Conservation (phyloP, 441 rosid genomes). For the Gossypium davidsonii region DNA sequence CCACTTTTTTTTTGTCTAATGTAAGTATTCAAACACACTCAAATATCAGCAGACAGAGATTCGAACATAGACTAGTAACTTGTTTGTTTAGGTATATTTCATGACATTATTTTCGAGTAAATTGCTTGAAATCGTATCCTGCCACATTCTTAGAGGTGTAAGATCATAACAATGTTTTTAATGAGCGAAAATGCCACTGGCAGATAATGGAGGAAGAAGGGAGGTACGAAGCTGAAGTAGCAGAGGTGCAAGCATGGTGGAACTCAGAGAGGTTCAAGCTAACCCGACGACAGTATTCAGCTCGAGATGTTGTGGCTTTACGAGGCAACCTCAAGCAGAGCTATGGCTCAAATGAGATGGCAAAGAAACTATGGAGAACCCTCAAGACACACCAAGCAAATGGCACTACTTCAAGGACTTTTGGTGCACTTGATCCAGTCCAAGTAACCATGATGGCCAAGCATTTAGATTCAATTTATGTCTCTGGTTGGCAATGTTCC, state of each 20-base stretch:
- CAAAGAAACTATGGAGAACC: slow-evolving; percentile 81
- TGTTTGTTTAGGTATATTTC: too few species aligned
- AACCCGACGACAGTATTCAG: slow-evolving; percentile 65
- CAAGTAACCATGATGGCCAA: slow-evolving; percentile 94
- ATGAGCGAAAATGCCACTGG: neutral
- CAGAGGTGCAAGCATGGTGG: slow-evolving; percentile 94
- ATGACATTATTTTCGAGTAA: too few species aligned
- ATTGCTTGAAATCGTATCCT: neutral
- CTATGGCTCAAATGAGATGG: slow-evolving; percentile 79
- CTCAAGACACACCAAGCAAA: slow-evolving; percentile 80
- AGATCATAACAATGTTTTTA: neutral
- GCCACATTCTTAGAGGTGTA: neutral
- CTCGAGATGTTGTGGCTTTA: slow-evolving; percentile 77
- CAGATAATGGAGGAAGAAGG: slow-evolving; percentile 88
- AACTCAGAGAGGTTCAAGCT: slow-evolving; percentile 87
- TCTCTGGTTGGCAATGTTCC: slow-evolving; percentile 97
- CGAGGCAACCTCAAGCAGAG: slow-evolving; percentile 76
- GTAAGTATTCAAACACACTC: too few species aligned
- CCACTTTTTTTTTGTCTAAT: too few species aligned
- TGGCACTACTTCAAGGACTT: slow-evolving; percentile 87
- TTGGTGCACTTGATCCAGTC: slow-evolving; percentile 86
- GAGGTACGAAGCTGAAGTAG: slow-evolving; percentile 74
- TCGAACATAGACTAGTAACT: too few species aligned
- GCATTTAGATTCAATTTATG: slow-evolving; percentile 74
- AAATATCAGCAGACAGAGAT: too few species aligned